Evolutionary conservation across 2,329 filamentous ascomycete species (phyloP), one percentile per base, ranked within the genome.

Genomic region (Botryotinia calthae): DNA sequence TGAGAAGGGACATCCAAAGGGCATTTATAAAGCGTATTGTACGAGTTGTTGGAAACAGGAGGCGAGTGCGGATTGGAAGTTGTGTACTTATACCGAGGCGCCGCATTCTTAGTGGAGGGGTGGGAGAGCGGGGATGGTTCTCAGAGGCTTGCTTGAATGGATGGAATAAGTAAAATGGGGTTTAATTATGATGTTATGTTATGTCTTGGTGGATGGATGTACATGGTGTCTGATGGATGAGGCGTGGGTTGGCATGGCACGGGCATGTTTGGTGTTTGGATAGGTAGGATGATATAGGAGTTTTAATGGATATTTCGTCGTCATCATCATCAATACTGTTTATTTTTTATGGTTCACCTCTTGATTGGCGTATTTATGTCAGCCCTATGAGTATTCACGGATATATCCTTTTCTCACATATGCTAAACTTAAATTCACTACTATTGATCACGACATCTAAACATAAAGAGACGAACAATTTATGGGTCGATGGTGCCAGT

Each of bases 11-110:
- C 16, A 22, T 20, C 28, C 54, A 31, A 66, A 72, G 51, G 69
- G 69, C 1, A n/a, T 46, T 14, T 72, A 72, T 28, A 72, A n/a
- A 28, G 61, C 61, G 2, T 72, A 72, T 59, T 72, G 70, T 48
- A 56, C 70, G 40, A 72, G 70, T 72, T 54, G 46, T 46, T 72
- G 70, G 70, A 72, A 72, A 18, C 70, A 72, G 37, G 46, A 67
- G 70, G 61, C 70, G 1, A 72, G 70, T 12, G 62, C 61, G 37
- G 62, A 72, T 25, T 72, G 70, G 70, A 72, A 72, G 70, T 37
- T 72, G 28, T 72, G 70, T 59, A 66, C 70, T 37, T 72, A 72
- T 58, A 67, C 62, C 22, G 70, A 72, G 51, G 61, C 70, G 22
- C 70, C 70, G 37, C 70, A 66, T 61, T n/a, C 51, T 44, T 72